Percentiles rank a stretch among this genome's conserved stretches.
Evolutionary conservation across 2,329 filamentous ascomycete genomes (phyloP).

Genomic region (Aureobasidium sp.): DNA sequence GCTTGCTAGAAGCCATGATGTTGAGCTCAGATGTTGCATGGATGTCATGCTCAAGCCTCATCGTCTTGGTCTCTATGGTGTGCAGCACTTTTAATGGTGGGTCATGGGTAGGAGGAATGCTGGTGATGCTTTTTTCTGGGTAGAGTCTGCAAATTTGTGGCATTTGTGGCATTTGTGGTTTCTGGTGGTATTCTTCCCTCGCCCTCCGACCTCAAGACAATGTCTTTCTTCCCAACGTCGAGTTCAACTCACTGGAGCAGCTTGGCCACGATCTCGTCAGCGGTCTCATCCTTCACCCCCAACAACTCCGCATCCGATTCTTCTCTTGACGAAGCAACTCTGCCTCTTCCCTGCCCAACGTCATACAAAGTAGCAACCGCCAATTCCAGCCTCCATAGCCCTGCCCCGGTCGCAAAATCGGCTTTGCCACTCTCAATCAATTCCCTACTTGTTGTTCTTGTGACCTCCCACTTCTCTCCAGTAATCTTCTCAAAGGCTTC

Average conservation of each 20-base stretch:
- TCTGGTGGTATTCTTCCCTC: no score
- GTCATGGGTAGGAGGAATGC: no score
- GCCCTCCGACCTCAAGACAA: no score
- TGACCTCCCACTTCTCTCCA: conserved; percentile 12
- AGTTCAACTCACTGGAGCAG: not conserved
- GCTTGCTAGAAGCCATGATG: not conserved
- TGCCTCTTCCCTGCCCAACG: conserved; percentile 8
- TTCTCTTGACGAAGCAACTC: conserved; percentile 11
- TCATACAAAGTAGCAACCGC: conserved; percentile 15
- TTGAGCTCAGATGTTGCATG: not conserved
- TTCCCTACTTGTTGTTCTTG: not conserved
- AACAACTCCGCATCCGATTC: conserved; percentile 15
- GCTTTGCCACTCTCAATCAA: conserved; percentile 9
- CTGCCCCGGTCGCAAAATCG: not conserved
- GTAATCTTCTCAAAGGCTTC: conserved; percentile 18
- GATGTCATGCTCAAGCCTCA: not conserved
- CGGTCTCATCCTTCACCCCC: conserved; percentile 14
- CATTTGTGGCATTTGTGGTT: not conserved
- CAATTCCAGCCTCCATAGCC: conserved; percentile 13
- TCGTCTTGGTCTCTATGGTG: not conserved
- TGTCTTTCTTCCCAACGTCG: no score
- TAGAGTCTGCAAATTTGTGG: not conserved
- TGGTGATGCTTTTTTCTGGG: no score
- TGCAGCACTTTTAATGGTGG: not conserved
- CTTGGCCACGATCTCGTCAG: conserved; percentile 10